These are phyloP conservation scores for Penicillium silybi DNA, from an alignment of 495 filamentous ascomycete genomes.

Conservation along the genomic window DNA sequence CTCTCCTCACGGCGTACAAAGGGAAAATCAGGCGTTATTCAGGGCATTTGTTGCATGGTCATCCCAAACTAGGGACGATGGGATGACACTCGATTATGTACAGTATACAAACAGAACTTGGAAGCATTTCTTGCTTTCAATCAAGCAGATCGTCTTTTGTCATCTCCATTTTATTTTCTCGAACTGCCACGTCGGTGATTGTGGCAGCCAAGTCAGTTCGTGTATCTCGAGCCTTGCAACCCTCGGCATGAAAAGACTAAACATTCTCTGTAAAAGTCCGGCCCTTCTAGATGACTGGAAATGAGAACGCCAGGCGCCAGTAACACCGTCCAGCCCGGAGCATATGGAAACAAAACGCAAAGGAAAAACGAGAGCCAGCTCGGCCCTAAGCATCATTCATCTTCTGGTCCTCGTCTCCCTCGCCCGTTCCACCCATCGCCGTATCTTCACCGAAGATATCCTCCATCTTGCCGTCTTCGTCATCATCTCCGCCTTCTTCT, in stretches of 20 bases:
- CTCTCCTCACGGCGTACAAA: slow-evolving; percentile 25
- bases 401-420: slow-evolving; percentile 41
- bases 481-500: slow-evolving; percentile 30
- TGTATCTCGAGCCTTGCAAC: neutral
- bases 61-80: slow-evolving; percentile 14
- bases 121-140: slow-evolving; percentile 10
- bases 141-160: slow-evolving; percentile 6
- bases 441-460: slow-evolving; percentile 54
- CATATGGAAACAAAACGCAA: slow-evolving; percentile 3
- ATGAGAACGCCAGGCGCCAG: slow-evolving; percentile 19
- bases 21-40: slow-evolving; percentile 23
- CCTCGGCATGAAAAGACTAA: neutral
- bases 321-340: slow-evolving; percentile 18
- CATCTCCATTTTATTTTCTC: neutral
- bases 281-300: neutral
- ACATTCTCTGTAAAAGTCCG: neutral
- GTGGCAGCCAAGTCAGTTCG: neutral
- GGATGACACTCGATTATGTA: slow-evolving; percentile 22
- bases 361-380: neutral
- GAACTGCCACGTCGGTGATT: neutral
- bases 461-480: slow-evolving; percentile 57
- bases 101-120: slow-evolving; percentile 16
- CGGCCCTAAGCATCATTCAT: slow-evolving; percentile 44
- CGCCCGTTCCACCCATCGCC: slow-evolving; percentile 43
- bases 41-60: slow-evolving; percentile 26